Conservation (phyloP, 1,284 basidiomycete species). For the Moesziomyces sp. region DNA sequence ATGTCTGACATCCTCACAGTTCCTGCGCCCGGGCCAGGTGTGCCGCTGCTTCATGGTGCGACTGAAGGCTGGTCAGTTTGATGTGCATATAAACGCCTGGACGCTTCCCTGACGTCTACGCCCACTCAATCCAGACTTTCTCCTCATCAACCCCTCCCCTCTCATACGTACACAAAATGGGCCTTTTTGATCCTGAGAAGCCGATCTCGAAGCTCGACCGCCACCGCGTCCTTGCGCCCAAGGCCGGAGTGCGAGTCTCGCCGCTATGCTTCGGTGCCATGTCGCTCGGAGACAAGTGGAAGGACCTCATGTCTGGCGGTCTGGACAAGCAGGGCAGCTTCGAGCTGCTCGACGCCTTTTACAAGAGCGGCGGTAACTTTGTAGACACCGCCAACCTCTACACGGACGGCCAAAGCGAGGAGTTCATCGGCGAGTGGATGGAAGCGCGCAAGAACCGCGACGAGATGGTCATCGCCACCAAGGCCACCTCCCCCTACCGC, state of each 20-base stretch:
- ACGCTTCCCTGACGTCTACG: too few species aligned
- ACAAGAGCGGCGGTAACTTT: constrained; percentile 70
- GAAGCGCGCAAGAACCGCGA: constrained; percentile 72
- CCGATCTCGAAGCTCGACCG: constrained; percentile 58
- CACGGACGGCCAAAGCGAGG: constrained; percentile 72
- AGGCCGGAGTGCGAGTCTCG: constrained; percentile 70
- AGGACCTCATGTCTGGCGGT: constrained; percentile 39
- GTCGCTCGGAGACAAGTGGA: constrained; percentile 72
- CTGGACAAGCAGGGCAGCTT: constrained; percentile 44
- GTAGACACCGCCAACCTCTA: constrained; percentile 73
- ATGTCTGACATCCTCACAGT: too few species aligned
- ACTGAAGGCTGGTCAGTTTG: too few species aligned
- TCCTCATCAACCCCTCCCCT: background rate
- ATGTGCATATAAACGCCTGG: too few species aligned
- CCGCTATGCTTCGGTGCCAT: constrained; percentile 72
- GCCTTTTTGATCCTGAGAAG: constrained; percentile 38
- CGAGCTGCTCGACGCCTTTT: constrained; percentile 49
- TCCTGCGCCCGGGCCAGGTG: too few species aligned
- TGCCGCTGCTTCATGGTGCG: too few species aligned
- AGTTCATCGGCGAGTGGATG: constrained; percentile 74
- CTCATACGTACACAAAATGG: constrained; percentile 16
- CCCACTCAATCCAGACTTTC: too few species aligned
- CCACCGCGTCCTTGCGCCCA: constrained; percentile 70
- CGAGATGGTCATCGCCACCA: constrained; percentile 73
- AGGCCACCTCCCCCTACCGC: constrained; percentile 69